phyloP scores from a whole-genome alignment of 2,329 filamentous ascomycete genomes.

The Epicoccum nigrum region DNA sequence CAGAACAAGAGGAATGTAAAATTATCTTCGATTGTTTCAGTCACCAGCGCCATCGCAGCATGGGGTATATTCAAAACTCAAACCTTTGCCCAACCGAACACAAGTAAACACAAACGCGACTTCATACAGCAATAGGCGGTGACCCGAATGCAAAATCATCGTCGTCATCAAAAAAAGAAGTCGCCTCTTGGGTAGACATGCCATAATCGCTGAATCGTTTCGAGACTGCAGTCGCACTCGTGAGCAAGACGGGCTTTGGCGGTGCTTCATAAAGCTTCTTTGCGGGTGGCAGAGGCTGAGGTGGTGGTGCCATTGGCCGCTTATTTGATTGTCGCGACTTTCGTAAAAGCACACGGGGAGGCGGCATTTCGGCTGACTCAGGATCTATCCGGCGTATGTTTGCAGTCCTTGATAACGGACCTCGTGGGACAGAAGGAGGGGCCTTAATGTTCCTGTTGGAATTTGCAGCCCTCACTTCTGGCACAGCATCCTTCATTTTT shows the following conservation, averaged over 20 bases:
- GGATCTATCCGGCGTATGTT: conserved; percentile 4
- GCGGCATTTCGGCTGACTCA: background rate
- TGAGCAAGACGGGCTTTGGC: background rate
- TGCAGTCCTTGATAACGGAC: conserved; percentile 9
- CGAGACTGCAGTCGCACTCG: background rate
- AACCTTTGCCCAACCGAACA: background rate
- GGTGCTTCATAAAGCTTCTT: conserved; percentile 5
- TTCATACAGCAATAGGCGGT: conserved; percentile 27
- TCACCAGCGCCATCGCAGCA: background rate
- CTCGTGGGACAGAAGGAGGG: conserved; percentile 3
- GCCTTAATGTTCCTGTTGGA: no score
- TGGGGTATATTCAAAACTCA: conserved; percentile 14
- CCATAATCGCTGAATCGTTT: conserved; percentile 25
- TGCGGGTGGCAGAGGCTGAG: conserved; percentile 1
- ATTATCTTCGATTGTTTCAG: no score
- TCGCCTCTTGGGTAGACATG: conserved; percentile 37
- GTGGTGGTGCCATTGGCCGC: conserved; percentile 3
- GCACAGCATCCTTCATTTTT: background rate
- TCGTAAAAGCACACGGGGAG: background rate
- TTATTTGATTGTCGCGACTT: conserved; percentile 1
- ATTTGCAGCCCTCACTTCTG: background rate
- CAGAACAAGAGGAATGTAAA: no score
- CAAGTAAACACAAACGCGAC: background rate
- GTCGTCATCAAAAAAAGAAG: conserved; percentile 38
- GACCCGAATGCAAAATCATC: conserved; percentile 29